Evolutionary conservation across 805 yeast genomes (phyloP).

Genomic region (Saccharomycopsis fodiens): DNA sequence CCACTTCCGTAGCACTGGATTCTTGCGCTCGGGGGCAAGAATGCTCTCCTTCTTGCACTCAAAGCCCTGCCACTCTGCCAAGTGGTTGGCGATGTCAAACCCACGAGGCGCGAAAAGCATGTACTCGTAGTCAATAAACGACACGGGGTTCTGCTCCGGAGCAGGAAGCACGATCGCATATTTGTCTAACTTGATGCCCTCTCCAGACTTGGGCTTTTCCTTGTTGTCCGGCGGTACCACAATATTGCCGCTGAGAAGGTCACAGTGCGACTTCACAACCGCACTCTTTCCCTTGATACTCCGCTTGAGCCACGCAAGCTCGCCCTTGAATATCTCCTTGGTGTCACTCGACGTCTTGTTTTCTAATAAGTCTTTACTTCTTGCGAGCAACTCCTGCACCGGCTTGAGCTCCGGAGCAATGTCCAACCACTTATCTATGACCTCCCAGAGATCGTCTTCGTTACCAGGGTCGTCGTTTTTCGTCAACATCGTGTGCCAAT

Average conservation of each 20-base stretch:
- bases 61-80: constrained; percentile 79
- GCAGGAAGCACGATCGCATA: constrained; percentile 21
- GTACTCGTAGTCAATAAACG: constrained; percentile 67
- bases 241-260: constrained; percentile 66
- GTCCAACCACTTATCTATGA: constrained; percentile 54
- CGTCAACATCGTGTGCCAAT: constrained; percentile 46
- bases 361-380: constrained; percentile 27
- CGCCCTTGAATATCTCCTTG: constrained; percentile 36
- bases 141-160: constrained; percentile 33
- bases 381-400: constrained; percentile 22
- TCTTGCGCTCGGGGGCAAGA: constrained; percentile 40
- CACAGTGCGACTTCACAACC: constrained; percentile 60
- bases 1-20: constrained; percentile 48
- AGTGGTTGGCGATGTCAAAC: constrained; percentile 67
- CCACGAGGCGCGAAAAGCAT: constrained; percentile 68
- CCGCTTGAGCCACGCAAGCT: constrained; percentile 47
- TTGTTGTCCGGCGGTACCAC: constrained; percentile 39
- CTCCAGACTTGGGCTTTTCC: background rate
- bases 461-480: constrained; percentile 1
- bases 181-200: constrained; percentile 1
- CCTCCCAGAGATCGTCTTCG: constrained; percentile 37
- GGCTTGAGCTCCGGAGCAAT: constrained; percentile 45
- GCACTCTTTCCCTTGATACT: constrained; percentile 41
- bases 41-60: constrained; percentile 56
- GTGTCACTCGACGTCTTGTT: background rate